Evolutionary conservation across 2,329 filamentous ascomycete species (phyloP), one percentile per base, ranked within the genome.

Genomic region (Aspergillus aculeatus): DNA sequence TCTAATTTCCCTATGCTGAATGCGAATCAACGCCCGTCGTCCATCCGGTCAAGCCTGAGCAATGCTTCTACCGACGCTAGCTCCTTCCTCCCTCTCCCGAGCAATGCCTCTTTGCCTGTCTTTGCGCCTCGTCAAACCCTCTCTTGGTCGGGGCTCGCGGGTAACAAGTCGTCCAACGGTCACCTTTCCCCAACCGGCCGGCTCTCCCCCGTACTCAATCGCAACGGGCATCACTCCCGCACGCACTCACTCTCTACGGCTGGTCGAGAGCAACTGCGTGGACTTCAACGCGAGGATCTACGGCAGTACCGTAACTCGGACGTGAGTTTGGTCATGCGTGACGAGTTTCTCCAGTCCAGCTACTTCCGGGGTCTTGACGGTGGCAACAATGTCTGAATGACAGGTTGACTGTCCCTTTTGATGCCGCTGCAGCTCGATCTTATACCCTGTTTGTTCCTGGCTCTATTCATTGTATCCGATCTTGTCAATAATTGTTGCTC

Each of bases 261-360:
- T 3, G 72, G 70, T 7, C 61, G 71, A 11, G 72, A 74, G 51
- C 70, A 73, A 52, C 57, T 73, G 21, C 71, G 68, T 24, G 71
- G 73, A 16, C 62, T 76, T 4, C 67, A 70, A 11, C 71, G 73
- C 21, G 73, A 75, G 57, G 73, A 75, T 16, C 57, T 72, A 50
- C 66, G 66, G 44, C 73, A 67, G 54, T 76, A 76, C 60, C 73
- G 73, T 44, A 75, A 75, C 55, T 74, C 73, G n/a, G 74, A 77
- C 60, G 65, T 77, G 19, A 75, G 72, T 58, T 58, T 66, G 14
- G 71, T 72, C 47, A 70, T 74, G 70, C 63, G 69, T 26, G 73
- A 75, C 6, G 73, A 73, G 31, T 74, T 76, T 31, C 47, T 73
- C 5, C 65, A 69, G 29, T 70, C 71, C 26, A 69, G 65, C 50